phyloP scores from a whole-genome alignment of 176 grass and related monocot species.

The Triticum monococcum region DNA sequence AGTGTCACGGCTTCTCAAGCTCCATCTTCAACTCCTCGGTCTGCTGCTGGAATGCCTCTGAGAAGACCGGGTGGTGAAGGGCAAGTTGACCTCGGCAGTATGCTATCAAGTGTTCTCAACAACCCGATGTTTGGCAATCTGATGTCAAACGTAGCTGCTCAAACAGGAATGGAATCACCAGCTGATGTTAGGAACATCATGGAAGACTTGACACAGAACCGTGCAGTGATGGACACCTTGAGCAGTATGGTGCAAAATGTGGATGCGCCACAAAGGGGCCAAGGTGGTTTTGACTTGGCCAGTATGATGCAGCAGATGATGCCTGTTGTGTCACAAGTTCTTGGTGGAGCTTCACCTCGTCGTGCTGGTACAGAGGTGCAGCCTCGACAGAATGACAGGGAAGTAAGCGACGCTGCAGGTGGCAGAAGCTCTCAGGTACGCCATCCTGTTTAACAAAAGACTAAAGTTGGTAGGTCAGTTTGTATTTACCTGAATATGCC shows the following conservation, averaged over 20 bases:
- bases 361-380: slow-evolving; percentile 27
- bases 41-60: slow-evolving; percentile 18
- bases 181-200: slow-evolving; percentile 63
- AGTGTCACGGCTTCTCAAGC: background rate
- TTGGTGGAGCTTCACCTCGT: slow-evolving; percentile 43
- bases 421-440: slow-evolving; percentile 40
- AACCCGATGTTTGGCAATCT: slow-evolving; percentile 62
- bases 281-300: slow-evolving; percentile 74
- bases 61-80: slow-evolving; percentile 40
- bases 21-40: slow-evolving; percentile 27
- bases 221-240: slow-evolving; percentile 61
- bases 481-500: background rate
- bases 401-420: background rate
- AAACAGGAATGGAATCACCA: slow-evolving; percentile 55
- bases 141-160: slow-evolving; percentile 61
- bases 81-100: slow-evolving; percentile 59
- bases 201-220: slow-evolving; percentile 69
- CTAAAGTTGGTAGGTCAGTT: background rate
- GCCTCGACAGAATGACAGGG: slow-evolving; percentile 9
- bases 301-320: slow-evolving; percentile 95
- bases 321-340: slow-evolving; percentile 82
- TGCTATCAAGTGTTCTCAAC: slow-evolving; percentile 73
- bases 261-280: slow-evolving; percentile 48
- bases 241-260: slow-evolving; percentile 69
- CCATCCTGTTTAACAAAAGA: background rate